Evolutionary conservation across 2,329 filamentous ascomycete species (phyloP).

Genomic region (Parascedosporium putredinis): DNA sequence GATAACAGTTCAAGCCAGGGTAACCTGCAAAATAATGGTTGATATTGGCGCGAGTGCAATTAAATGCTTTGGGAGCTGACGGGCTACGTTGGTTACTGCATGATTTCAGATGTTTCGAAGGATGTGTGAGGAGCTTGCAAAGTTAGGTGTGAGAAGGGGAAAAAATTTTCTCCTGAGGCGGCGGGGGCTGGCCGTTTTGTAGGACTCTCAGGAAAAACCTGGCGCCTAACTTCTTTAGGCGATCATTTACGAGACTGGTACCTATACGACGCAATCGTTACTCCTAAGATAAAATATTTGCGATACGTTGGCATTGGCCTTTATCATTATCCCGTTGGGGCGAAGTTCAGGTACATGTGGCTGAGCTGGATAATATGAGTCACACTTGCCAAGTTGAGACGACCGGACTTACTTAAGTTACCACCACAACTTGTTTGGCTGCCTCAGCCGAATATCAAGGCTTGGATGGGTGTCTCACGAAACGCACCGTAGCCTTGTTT

Average conservation of each 20-base stretch:
- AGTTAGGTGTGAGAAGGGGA: constrained; percentile 24
- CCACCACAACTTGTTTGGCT: background rate
- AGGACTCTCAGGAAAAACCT: constrained; percentile 7
- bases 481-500: too few relatives aligned
- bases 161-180: constrained; percentile 9
- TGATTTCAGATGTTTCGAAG: constrained; percentile 28
- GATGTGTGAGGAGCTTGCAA: constrained; percentile 42
- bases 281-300: background rate
- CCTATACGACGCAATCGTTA: background rate
- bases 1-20: constrained; percentile 58
- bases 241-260: background rate
- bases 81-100: constrained; percentile 27
- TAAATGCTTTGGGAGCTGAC: constrained; percentile 17
- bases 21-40: constrained; percentile 23
- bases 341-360: background rate
- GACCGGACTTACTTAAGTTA: background rate
- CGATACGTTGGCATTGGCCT: too few relatives aligned
- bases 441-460: background rate
- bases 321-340: too few relatives aligned
- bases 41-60: constrained; percentile 5
- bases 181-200: constrained; percentile 17
- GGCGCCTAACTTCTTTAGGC: background rate
- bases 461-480: too few relatives aligned
- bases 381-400: constrained; percentile 6
- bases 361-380: constrained; percentile 9